These are phyloP conservation scores for Backusella luteola DNA, from an alignment of 192 early-diverging fungal genomes.

Conservation along the genomic window DNA sequence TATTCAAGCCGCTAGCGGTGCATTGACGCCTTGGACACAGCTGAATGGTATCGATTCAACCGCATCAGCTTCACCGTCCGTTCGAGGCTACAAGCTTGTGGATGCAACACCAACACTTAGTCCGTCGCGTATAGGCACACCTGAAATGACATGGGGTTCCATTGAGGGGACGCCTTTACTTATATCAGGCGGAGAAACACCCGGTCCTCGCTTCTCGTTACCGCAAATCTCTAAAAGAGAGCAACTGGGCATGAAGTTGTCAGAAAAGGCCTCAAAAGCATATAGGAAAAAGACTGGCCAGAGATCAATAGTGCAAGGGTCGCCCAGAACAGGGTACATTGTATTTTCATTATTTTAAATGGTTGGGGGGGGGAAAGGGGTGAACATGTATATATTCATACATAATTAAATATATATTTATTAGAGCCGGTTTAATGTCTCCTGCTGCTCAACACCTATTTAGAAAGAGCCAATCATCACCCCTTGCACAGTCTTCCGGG, in stretches of 20 bases:
- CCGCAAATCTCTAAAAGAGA: conserved; percentile 67
- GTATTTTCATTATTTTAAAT: background rate
- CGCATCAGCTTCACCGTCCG: background rate
- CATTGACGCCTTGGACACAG: conserved; percentile 21
- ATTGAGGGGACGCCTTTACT: conserved; percentile 80
- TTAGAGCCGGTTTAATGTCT: conserved; percentile 31
- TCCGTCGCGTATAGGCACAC: conserved; percentile 65
- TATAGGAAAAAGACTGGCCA: conserved; percentile 35
- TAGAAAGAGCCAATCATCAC: conserved; percentile 19
- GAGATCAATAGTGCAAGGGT: background rate
- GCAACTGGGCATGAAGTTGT: conserved; percentile 56
- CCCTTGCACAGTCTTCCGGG: conserved; percentile 9
- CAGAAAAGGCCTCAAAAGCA: conserved; percentile 60
- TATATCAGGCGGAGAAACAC: conserved; percentile 51
- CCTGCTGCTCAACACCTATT: conserved; percentile 35
- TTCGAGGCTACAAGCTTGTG: conserved; percentile 62
- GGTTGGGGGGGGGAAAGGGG: too few relatives aligned
- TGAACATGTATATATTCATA: too few relatives aligned
- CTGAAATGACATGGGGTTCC: conserved; percentile 84
- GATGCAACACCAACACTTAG: conserved; percentile 63
- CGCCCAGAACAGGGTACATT: conserved; percentile 17
- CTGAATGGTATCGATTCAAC: background rate
- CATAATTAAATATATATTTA: background rate
- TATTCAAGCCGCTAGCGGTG: conserved; percentile 8
- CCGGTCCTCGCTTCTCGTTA: conserved; percentile 51